Conservation (phyloP, 768 basidiomycete genomes). For the Filobasidium floriforme region DNA sequence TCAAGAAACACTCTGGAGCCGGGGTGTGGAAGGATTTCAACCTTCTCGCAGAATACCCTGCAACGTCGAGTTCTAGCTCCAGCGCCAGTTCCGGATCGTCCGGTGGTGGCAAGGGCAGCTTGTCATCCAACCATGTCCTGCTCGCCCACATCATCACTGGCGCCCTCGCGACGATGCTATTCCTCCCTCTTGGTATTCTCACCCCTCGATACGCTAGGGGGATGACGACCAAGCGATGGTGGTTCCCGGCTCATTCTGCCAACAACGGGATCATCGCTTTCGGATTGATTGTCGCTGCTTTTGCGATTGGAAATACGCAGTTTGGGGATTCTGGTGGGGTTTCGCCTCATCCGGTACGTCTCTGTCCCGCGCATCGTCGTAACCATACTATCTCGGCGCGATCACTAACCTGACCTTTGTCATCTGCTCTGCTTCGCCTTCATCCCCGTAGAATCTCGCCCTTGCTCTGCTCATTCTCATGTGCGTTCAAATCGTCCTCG, state of each 20-base stretch:
- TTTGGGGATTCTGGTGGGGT: slow-evolving; percentile 12
- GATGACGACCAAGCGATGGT: slow-evolving; percentile 47
- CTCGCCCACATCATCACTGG: slow-evolving; percentile 56
- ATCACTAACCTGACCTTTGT: neutral
- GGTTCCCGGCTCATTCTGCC: slow-evolving; percentile 56
- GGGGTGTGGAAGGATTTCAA: slow-evolving; percentile 49
- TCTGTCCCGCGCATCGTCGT: slow-evolving; percentile 4
- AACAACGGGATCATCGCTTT: slow-evolving; percentile 49
- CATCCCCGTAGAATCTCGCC: slow-evolving; percentile 44
- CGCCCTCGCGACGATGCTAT: slow-evolving; percentile 52
- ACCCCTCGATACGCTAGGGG: slow-evolving; percentile 55
- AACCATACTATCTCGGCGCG: neutral
- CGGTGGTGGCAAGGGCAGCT: neutral
- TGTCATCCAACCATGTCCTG: slow-evolving; percentile 47
- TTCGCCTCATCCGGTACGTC: slow-evolving; percentile 25
- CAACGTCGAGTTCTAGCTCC: slow-evolving; percentile 15
- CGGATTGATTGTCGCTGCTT: slow-evolving; percentile 25
- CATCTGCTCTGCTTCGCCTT: neutral
- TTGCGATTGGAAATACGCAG: slow-evolving; percentile 16
- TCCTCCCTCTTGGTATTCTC: slow-evolving; percentile 54
- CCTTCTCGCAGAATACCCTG: slow-evolving; percentile 46
- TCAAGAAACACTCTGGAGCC: slow-evolving; percentile 51
- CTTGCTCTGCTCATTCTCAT: slow-evolving; percentile 53
- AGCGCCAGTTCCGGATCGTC: neutral
- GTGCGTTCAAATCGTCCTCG: slow-evolving; percentile 51